Evolutionary conservation across 2,329 filamentous ascomycete species (phyloP).

Genomic region (Fusarium sambucinum): DNA sequence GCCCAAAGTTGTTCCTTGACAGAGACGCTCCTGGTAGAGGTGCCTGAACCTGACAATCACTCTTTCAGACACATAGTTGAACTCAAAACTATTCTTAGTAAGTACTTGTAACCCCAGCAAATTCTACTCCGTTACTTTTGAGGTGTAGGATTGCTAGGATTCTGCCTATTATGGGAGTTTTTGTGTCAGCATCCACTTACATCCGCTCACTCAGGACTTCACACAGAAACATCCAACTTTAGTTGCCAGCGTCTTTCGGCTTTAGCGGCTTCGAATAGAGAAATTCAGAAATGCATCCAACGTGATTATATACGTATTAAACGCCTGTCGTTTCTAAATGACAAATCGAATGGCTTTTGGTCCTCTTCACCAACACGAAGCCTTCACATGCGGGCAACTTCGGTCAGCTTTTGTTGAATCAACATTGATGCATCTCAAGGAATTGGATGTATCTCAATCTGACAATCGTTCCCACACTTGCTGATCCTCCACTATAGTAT

Average conservation of each 20-base stretch:
- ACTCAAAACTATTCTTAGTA: background rate
- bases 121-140: background rate
- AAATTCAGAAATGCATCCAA: background rate
- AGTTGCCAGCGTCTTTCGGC: slow-evolving; percentile 8
- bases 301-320: background rate
- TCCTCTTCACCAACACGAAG: background rate
- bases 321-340: background rate
- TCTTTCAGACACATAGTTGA: background rate
- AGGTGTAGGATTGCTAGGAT: background rate
- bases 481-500: slow-evolving; percentile 19
- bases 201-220: background rate
- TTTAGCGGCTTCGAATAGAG: background rate
- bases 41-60: background rate
- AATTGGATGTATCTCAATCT: slow-evolving; percentile 1
- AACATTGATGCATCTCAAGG: slow-evolving; percentile 12
- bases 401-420: slow-evolving; percentile 9
- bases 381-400: slow-evolving; percentile 3
- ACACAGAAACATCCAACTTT: background rate
- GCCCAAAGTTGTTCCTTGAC: background rate
- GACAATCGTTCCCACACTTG: slow-evolving; percentile 28
- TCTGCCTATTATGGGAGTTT: slow-evolving; percentile 8
- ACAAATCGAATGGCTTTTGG: background rate
- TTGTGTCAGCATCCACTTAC: slow-evolving; percentile 16
- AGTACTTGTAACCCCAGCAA: background rate
- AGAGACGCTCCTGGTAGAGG: background rate